A percentile compares a stretch with the other conserved stretches of the same genome.
Evolutionary conservation across 2,329 filamentous ascomycete species (phyloP).

Genomic region (Myriosclerotinia duriaeana): DNA sequence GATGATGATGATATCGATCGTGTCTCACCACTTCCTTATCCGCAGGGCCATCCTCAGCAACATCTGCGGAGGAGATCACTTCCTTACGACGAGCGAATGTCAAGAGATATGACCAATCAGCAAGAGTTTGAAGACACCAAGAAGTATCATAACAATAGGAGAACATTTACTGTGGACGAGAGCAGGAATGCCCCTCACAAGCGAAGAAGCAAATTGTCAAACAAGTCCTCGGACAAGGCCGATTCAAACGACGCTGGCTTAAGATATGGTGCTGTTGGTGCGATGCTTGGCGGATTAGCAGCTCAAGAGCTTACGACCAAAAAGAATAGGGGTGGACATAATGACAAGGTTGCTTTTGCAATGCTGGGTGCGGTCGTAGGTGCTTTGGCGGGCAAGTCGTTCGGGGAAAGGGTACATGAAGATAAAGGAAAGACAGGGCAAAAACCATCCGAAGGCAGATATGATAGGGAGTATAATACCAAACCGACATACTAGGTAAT

Average conservation of each 20-base stretch:
- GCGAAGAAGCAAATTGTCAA: background rate
- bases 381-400: slow-evolving; percentile 10
- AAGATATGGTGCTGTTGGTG: slow-evolving; percentile 2
- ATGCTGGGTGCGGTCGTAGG: slow-evolving; percentile 3
- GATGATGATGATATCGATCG: too few species aligned
- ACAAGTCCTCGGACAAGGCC: background rate
- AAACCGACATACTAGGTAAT: background rate
- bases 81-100: background rate
- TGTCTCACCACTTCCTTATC: background rate
- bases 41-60: too few species aligned
- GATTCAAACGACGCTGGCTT: background rate
- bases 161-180: background rate
- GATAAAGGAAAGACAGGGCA: background rate
- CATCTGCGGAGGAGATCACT: background rate
- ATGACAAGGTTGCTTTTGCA: slow-evolving; percentile 9
- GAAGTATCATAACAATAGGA: background rate
- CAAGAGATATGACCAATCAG: background rate
- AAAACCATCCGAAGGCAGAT: background rate
- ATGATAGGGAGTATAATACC: slow-evolving; percentile 7
- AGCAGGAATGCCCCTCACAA: background rate
- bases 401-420: background rate
- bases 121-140: background rate
- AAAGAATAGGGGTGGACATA: background rate
- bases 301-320: background rate
- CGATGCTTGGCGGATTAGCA: slow-evolving; percentile 13